Evolutionary conservation across 331 rosid genomes (phyloP).

Genomic region (Spiraea crenata): DNA sequence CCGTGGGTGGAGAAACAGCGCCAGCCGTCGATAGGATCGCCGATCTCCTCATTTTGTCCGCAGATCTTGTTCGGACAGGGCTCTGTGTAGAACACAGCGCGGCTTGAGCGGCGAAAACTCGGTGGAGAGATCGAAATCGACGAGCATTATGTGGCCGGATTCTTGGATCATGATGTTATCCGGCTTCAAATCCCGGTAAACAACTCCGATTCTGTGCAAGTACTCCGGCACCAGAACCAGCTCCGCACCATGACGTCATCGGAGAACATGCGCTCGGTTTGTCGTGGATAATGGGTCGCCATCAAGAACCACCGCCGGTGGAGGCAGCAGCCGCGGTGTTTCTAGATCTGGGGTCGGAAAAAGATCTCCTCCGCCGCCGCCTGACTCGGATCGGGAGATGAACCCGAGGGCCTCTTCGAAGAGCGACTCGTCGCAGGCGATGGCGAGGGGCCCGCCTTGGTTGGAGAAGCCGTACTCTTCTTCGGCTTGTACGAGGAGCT

Average conservation of each 20-base stretch:
- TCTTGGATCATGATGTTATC: conserved; percentile 87
- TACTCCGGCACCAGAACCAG: conserved; percentile 75
- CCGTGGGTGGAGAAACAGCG: too few relatives aligned
- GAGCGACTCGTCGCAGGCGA: conserved; percentile 78
- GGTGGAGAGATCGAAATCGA: conserved; percentile 90
- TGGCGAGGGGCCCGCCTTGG: conserved; percentile 58
- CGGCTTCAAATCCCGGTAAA: conserved; percentile 93
- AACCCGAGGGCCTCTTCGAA: conserved; percentile 65
- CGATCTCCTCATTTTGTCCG: too few relatives aligned
- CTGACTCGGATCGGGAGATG: conserved; percentile 57
- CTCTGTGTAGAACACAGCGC: too few relatives aligned
- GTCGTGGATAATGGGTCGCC: conserved; percentile 44
- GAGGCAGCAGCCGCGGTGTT: conserved; percentile 32
- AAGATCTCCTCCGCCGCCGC: conserved; percentile 31
- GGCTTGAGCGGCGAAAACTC: conserved; percentile 41
- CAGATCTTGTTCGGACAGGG: too few relatives aligned
- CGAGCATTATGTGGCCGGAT: conserved; percentile 86
- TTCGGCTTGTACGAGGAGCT: conserved; percentile 65
- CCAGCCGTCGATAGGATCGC: too few relatives aligned
- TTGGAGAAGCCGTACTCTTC: conserved; percentile 79
- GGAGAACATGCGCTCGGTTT: conserved; percentile 67
- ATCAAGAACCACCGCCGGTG: conserved; percentile 38
- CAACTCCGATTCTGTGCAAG: conserved; percentile 70
- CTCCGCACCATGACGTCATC: conserved; percentile 82
- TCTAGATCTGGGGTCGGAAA: conserved; percentile 48